Evolutionary conservation across 352 stramenopile species (phyloP), one percentile per base, ranked within the genome.

Genomic region (Globisporangium nunn): DNA sequence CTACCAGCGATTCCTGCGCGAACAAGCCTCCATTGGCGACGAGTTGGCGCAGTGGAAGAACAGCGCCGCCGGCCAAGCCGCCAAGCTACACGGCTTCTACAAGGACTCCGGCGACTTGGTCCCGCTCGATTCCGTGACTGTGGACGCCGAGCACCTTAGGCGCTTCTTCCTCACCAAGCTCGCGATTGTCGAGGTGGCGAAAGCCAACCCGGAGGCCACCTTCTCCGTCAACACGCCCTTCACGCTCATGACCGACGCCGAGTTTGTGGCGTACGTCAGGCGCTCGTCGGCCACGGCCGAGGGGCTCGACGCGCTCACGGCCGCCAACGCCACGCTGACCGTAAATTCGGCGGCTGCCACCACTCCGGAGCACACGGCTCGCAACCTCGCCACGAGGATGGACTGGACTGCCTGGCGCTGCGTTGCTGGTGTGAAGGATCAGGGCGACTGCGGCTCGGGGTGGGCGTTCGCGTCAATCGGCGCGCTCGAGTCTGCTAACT

Each of bases 381-480:
- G 23, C 23, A 23, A 23, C 23, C 23, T 23, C 23, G 23, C 23
- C 23, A 23, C 23, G 23, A 23, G 23, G 23, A 75, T 77, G 50
- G 79, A 90, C 55, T 90, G 82, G 80, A 87, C 71, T 8, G 72
- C 63, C 4, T 85, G 74, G 0, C 71, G 69, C 14, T 90, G 79
- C 49, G 71, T 90, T 11, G 68, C 69, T 6, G 17, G 30, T 4
- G 66, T 99, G 18, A 98, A 98, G 66, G 94, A 99, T 71, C 97
- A 99, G 72, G 97, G 93, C 8, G 59, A 87, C 7, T 99, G 97
- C 67, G 96, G 97, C 43, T 97, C 90, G n/a, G 99, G 97, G 77
- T 99, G 96, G 96, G 91, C 93, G 0, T 99, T 99, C 71, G 96
- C 95, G 1, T 88, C 93, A 1, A 79, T 96, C 0, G 93, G 91